Evolutionary conservation across 768 basidiomycete species (phyloP).

Genomic region (Nidularia pulvinata): DNA sequence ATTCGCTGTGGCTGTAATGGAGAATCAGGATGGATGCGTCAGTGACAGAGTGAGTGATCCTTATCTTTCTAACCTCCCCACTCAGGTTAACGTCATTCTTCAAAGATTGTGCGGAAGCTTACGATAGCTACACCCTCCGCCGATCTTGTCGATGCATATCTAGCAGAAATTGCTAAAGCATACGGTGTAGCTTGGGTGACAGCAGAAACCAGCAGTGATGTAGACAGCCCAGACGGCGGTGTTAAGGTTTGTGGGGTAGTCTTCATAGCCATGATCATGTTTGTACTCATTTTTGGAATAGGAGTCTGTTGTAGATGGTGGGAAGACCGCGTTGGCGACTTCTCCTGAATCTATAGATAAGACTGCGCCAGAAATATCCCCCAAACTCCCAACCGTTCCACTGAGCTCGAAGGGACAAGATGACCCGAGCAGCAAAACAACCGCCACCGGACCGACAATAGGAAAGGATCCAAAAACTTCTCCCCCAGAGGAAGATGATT

Average conservation of each 20-base stretch:
- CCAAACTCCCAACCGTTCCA: background rate
- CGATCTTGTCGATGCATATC: conserved; percentile 84
- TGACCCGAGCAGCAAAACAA: conserved; percentile 5
- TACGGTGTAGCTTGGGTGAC: conserved; percentile 76
- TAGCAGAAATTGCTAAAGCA: conserved; percentile 86
- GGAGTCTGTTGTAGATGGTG: background rate
- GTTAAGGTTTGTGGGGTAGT: conserved; percentile 43
- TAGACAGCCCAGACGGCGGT: conserved; percentile 24
- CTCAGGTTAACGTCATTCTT: conserved; percentile 3
- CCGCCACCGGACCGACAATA: conserved; percentile 17
- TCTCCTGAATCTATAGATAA: background rate
- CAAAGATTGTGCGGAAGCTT: conserved; percentile 78
- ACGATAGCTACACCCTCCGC: conserved; percentile 64
- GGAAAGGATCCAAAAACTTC: conserved; percentile 15
- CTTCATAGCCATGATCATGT: too few species aligned
- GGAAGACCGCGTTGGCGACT: background rate
- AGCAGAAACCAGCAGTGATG: conserved; percentile 17
- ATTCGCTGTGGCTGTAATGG: conserved; percentile 83
- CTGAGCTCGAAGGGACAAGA: background rate
- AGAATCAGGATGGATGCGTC: conserved; percentile 81
- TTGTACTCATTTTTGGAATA: background rate
- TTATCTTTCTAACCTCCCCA: background rate
- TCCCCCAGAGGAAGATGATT: conserved; percentile 57
- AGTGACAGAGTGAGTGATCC: conserved; percentile 70
- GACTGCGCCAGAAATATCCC: background rate